These are phyloP conservation scores for Clarkia xantiana DNA, from an alignment of 345 rosid species.

Conservation along the genomic window DNA sequence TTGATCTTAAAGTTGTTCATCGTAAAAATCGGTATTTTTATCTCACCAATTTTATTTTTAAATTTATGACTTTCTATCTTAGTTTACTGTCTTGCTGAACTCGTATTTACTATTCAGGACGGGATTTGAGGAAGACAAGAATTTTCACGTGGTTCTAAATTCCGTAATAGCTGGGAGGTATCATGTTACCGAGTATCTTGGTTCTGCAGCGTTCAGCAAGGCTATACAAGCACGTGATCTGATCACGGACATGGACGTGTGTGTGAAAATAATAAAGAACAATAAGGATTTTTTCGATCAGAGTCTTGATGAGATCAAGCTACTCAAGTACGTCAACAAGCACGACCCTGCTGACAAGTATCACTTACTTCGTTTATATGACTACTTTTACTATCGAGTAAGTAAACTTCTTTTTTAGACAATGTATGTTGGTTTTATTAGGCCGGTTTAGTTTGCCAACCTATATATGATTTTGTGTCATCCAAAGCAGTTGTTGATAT, in stretches of 20 bases:
- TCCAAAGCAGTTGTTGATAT: not conserved
- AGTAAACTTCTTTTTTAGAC: slow-evolving; percentile 13
- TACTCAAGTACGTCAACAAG: slow-evolving; percentile 94
- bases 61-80: too few relatives aligned
- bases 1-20: slow-evolving; percentile 91
- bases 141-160: slow-evolving; percentile 87
- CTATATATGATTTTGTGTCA: too few relatives aligned
- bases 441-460: too few relatives aligned
- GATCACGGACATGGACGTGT: slow-evolving; percentile 94
- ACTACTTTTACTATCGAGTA: slow-evolving; percentile 94
- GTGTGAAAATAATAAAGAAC: slow-evolving; percentile 94
- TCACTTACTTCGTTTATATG: slow-evolving; percentile 93
- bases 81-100: too few relatives aligned
- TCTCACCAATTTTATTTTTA: not conserved
- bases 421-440: too few relatives aligned
- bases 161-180: slow-evolving; percentile 94
- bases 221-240: slow-evolving; percentile 99
- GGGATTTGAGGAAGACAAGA: slow-evolving; percentile 99
- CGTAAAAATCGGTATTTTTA: slow-evolving; percentile 78
- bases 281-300: slow-evolving; percentile 99
- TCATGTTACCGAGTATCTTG: slow-evolving; percentile 98
- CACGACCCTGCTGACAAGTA: slow-evolving; percentile 95
- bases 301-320: slow-evolving; percentile 98
- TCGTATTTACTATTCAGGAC: slow-evolving; percentile 37
- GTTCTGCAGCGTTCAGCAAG: slow-evolving; percentile 98